Conservation (phyloP, 2,329 filamentous ascomycete genomes). For the Paecilomyces niveus region DNA sequence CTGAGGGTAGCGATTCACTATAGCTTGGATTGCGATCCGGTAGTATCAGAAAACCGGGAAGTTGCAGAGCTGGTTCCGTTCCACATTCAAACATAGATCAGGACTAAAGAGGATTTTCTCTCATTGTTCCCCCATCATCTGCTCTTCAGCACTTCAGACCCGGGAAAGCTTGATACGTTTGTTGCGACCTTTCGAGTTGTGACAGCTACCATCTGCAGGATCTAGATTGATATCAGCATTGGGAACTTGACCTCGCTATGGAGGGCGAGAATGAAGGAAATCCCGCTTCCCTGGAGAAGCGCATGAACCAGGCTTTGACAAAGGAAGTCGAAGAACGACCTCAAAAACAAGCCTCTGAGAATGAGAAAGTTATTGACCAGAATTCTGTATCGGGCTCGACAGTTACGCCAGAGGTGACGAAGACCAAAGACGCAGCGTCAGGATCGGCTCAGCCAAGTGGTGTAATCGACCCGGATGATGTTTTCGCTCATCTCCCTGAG, state of each 20-base stretch:
- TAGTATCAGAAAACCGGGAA: not conserved
- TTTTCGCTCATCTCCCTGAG: conserved; percentile 56
- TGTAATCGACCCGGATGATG: conserved; percentile 40
- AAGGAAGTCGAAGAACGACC: conserved; percentile 3
- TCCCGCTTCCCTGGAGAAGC: not conserved
- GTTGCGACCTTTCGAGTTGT: not conserved
- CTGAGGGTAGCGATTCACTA: not conserved
- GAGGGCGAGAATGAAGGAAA: not conserved
- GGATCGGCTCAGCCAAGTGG: conserved; percentile 30
- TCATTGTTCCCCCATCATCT: not conserved
- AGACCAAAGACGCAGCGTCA: conserved; percentile 29
- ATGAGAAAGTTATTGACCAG: conserved; percentile 9
- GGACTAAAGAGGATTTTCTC: not conserved
- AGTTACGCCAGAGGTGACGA: conserved; percentile 9
- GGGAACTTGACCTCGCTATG: not conserved
- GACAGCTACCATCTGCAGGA: not conserved
- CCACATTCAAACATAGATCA: not conserved
- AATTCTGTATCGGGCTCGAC: conserved; percentile 18
- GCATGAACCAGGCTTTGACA: conserved; percentile 2
- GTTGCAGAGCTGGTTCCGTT: not conserved
- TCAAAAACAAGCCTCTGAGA: conserved; percentile 3
- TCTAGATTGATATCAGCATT: not conserved
- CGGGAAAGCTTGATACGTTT: not conserved
- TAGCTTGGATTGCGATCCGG: not conserved
- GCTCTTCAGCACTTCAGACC: not conserved